A percentile compares a stretch with the other conserved stretches of the same genome.
Conservation (phyloP, 306 rosid species). For the Prunus kanzakura region DNA sequence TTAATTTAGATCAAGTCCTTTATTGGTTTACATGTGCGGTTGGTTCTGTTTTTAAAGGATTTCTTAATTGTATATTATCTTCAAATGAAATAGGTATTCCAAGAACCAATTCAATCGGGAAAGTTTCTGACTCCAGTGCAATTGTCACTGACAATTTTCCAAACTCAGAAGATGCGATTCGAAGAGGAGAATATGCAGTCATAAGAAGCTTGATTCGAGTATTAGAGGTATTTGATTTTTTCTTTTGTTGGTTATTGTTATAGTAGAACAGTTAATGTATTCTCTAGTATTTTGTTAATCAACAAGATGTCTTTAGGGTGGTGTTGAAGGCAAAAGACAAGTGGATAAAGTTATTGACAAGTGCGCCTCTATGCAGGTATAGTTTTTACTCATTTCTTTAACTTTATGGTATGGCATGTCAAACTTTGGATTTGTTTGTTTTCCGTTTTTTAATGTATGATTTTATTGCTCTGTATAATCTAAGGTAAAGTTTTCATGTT, state of each 20-base stretch:
- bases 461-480: slow-evolving; percentile 19
- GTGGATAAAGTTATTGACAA: slow-evolving; percentile 92
- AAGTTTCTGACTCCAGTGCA: slow-evolving; percentile 48
- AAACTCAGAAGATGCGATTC: slow-evolving; percentile 82
- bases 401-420: not conserved
- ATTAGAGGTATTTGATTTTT: slow-evolving; percentile 61
- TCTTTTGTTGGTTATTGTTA: slow-evolving; percentile 13
- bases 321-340: slow-evolving; percentile 93
- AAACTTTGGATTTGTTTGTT: not conserved
- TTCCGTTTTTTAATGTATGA: not conserved
- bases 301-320: slow-evolving; percentile 58
- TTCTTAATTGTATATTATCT: slow-evolving; percentile 15
- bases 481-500: slow-evolving; percentile 7
- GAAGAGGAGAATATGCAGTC: slow-evolving; percentile 85
- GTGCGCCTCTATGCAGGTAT: slow-evolving; percentile 93
- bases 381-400: slow-evolving; percentile 3
- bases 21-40: not conserved
- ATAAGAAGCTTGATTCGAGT: slow-evolving; percentile 90
- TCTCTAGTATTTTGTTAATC: slow-evolving; percentile 15
- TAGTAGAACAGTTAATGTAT: not conserved
- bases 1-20: not conserved
- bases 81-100: slow-evolving; percentile 60
- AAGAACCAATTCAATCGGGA: slow-evolving; percentile 75
- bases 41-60: not conserved
- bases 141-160: slow-evolving; percentile 57